Evolutionary conservation across 2,329 filamentous ascomycete species (phyloP).

Genomic region (Xylariaceae sp.): DNA sequence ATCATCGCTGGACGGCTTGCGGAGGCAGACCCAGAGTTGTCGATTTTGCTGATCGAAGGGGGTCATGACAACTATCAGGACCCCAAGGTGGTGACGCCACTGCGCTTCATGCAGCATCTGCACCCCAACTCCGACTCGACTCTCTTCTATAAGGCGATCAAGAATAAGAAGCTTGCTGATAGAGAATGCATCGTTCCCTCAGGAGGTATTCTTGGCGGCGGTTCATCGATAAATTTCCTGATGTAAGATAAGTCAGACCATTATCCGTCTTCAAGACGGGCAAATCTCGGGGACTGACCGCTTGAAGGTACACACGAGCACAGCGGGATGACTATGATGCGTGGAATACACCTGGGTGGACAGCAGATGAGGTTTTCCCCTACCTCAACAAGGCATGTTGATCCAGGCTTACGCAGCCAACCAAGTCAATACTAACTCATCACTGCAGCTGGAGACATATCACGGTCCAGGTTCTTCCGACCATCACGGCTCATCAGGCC

Average conservation of each 20-base stretch:
- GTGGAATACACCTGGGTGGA: slow-evolving; percentile 23
- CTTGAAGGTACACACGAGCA: slow-evolving; percentile 23
- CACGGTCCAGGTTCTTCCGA: slow-evolving; percentile 39
- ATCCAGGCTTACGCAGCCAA: not conserved
- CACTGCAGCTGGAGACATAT: slow-evolving; percentile 48
- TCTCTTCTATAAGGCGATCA: slow-evolving; percentile 41
- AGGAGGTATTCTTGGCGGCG: slow-evolving; percentile 48
- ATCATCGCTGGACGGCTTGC: slow-evolving; percentile 15
- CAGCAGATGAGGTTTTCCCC: slow-evolving; percentile 35
- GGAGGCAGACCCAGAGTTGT: slow-evolving; percentile 10
- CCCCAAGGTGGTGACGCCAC: slow-evolving; percentile 34
- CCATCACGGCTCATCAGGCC: slow-evolving; percentile 50
- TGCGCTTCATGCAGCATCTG: slow-evolving; percentile 43
- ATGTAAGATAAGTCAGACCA: slow-evolving; percentile 24
- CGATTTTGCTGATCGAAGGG: slow-evolving; percentile 11
- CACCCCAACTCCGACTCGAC: slow-evolving; percentile 36
- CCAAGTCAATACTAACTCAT: not conserved
- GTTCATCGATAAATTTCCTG: slow-evolving; percentile 45
- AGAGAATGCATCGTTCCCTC: slow-evolving; percentile 35
- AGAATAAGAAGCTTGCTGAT: slow-evolving; percentile 34
- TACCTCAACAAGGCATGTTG: slow-evolving; percentile 43
- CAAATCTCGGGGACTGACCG: no score
- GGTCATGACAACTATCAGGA: slow-evolving; percentile 3
- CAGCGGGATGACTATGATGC: slow-evolving; percentile 27
- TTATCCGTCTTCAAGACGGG: no score